phyloP scores from a whole-genome alignment of 108 stramenopile species.

The Poteriospumella lacustris region DNA sequence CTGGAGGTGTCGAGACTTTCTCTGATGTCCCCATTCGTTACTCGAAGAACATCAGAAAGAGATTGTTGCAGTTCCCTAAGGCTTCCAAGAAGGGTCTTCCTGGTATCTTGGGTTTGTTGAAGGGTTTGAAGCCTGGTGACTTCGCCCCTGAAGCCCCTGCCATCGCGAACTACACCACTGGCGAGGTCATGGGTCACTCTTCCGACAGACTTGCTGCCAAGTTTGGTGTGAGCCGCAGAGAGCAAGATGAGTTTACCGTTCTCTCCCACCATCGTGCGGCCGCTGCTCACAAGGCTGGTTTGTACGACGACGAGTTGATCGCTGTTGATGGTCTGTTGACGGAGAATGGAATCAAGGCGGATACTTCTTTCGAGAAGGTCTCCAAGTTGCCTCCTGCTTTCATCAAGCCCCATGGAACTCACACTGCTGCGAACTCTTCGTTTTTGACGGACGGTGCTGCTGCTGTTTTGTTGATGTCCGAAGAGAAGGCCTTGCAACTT shows the following conservation, averaged over 20 bases:
- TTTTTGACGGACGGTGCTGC: conserved; percentile 95
- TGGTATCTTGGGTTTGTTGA: conserved; percentile 65
- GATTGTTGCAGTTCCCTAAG: conserved; percentile 79
- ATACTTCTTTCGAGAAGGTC: conserved; percentile 79
- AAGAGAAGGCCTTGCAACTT: conserved; percentile 84
- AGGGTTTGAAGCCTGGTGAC: conserved; percentile 68
- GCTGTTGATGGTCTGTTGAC: conserved; percentile 69
- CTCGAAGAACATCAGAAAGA: conserved; percentile 72
- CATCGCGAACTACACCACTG: conserved; percentile 96
- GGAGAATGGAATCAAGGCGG: conserved; percentile 94
- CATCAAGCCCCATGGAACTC: conserved; percentile 86
- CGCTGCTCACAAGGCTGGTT: conserved; percentile 83
- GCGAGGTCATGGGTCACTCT: conserved; percentile 90
- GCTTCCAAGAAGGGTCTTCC: conserved; percentile 87
- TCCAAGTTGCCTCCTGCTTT: conserved; percentile 91
- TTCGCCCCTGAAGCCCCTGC: conserved; percentile 88
- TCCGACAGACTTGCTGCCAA: neutral
- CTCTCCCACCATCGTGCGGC: conserved; percentile 76
- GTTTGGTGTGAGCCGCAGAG: conserved; percentile 65
- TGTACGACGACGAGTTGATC: conserved; percentile 82
- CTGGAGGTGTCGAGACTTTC: conserved; percentile 93
- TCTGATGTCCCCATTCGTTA: conserved; percentile 91
- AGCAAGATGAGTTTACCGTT: conserved; percentile 91
- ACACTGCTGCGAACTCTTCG: conserved; percentile 95
- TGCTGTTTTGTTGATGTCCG: conserved; percentile 82